Base-by-base conservation (phyloP, 352 stramenopile genomes). In the Pythium rhizo-oryzae region DNA sequence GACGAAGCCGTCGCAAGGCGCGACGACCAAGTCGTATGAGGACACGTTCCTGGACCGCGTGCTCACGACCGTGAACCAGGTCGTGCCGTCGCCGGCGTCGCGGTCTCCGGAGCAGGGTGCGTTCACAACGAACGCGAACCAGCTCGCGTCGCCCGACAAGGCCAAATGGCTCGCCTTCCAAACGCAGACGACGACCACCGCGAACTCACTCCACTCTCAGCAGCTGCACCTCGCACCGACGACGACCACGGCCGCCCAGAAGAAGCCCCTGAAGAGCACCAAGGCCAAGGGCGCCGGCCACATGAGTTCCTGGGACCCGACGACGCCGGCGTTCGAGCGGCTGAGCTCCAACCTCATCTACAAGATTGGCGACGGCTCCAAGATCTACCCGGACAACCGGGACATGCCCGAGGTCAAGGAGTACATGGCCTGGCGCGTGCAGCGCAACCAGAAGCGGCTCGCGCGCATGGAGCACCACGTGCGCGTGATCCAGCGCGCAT, bases 401-500 rank as follows among this genome's bases (percentile, higher is more conserved):
- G 62, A 67, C 0, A 57, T 90, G n/a, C 82, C 85, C 23, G 89
- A 98, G 70, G 89, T 98, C 25, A 93, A 94, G 46, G 96, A 99
- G 73, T 98, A 98, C 85, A 99, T 99, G 96, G 78, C 78, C 12
- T 99, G 96, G 96, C 83, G 96, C 52, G 84, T 99, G 28, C 91
- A 96, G 71, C 81, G 96, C 24, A 98, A 99, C 69, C 85, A 96
- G 57, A 98, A 98, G 80, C 82, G 93, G 13, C 84, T 99, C 15
- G 75, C 91, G 50, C 85, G 89, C 33, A 87, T 99, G 74, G 76
- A 96, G 30, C 71, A 70, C 5, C 91, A 95, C 57, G 94, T 93
- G 7, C 67, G 69, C 4, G 71, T 91, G 16, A 97, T 99, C 55
- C 96, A 99, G 67, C 77, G 80, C n/a, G 89, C 83, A 8, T 94